phyloP scores from a whole-genome alignment of 208 protist genomes.

The Trypanosoma rangeli region DNA sequence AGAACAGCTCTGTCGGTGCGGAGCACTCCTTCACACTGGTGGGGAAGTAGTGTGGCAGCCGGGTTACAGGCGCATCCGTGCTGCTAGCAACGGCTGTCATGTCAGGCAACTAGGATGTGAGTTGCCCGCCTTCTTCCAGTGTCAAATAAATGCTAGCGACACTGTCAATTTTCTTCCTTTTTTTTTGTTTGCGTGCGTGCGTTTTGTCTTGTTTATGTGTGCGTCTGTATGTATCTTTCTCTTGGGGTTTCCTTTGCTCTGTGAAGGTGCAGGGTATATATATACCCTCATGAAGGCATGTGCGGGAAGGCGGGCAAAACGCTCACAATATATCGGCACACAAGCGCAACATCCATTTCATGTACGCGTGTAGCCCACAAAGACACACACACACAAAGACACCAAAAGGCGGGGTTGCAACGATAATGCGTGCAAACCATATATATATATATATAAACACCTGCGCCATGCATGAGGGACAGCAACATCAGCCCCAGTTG shows the following conservation, averaged over 20 bases:
- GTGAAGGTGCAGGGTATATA: not conserved
- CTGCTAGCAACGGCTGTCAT: not conserved
- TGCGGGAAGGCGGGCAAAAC: no score
- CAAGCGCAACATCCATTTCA: not conserved
- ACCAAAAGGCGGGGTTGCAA: not conserved
- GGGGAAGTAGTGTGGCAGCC: conserved; percentile 71
- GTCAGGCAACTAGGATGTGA: not conserved
- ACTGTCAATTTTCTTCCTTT: no score
- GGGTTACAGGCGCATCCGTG: conserved; percentile 27
- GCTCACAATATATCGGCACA: not conserved
- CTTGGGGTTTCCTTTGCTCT: not conserved
- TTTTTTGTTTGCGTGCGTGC: not conserved
- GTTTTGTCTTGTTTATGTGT: not conserved
- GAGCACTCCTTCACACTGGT: conserved; percentile 59
- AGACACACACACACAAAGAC: not conserved
- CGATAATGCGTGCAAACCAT: not conserved
- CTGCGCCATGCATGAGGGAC: not conserved
- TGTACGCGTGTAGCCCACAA: not conserved
- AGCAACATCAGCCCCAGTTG: no score
- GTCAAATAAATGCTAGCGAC: not conserved
- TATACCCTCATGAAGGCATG: not conserved
- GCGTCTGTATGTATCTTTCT: not conserved
- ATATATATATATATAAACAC: not conserved
- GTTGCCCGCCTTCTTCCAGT: not conserved
- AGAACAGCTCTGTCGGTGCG: conserved; percentile 51